Evolutionary conservation across 805 yeast genomes (phyloP), one percentile per base, ranked within the genome.

Genomic region (Isabelozyma rhagii): DNA sequence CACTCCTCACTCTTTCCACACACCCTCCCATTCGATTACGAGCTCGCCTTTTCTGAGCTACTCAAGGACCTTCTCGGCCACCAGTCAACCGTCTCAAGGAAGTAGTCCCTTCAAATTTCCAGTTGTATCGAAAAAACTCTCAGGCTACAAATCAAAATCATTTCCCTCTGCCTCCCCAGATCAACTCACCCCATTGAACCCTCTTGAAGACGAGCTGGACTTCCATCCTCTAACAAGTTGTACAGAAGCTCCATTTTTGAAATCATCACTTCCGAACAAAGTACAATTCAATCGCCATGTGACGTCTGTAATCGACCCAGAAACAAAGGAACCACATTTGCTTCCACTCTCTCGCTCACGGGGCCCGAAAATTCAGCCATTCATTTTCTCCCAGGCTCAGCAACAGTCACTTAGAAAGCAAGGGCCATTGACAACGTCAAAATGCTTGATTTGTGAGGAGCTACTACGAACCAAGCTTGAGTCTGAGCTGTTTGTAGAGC

Each of bases 401-500:
- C 62, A n/a, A n/a, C n/a, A 52, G 39, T 46, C 48, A 13, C 47
- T 45, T 1, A 27, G 45, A 28, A 28, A 15, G 9, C 11, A 11
- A 13, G 49, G 46, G n/a, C 49, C 34, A 1, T n/a, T 31, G 39
- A 25, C 13, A 9, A 48, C 48, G 5, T 29, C 45, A 5, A 55
- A 51, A 28, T 83, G 82, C 51, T 74, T 75, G 47, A 69, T 84
- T 13, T 84, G 90, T 59, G 75, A 75, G 6, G 83, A 83, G 46
- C 68, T 74, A 2, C 61, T 83, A 4, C 69, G 72, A 14, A 71
- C 75, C 28, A 78, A 76, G 44, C 65, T 78, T 27, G 63, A 63
- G 15, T 68, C 74, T 9, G 84, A 77, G 55, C 71, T 67, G 43
- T 62, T 81, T 1, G 63, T 83, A 11, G 76, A 74, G 49, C 65